Conservation (phyloP, 2,329 filamentous ascomycete genomes). For the Fusarium sulawesiense region DNA sequence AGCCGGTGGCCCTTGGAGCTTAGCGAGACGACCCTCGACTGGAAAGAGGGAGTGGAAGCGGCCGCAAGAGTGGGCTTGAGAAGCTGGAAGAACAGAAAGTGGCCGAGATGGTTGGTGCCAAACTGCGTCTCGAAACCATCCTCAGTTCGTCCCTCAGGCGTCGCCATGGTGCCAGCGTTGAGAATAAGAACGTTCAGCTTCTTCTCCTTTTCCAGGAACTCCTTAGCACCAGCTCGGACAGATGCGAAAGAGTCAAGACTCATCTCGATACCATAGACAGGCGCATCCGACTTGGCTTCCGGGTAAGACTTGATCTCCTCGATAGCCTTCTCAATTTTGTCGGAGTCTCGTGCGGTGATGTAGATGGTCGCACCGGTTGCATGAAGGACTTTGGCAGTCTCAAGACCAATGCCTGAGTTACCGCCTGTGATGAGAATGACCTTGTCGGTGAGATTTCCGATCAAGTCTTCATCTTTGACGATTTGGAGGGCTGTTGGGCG, state of each 20-base stretch:
- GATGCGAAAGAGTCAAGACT: constrained; percentile 15
- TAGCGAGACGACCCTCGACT: constrained; percentile 60
- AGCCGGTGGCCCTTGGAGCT: constrained; percentile 55
- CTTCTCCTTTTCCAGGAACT: not conserved
- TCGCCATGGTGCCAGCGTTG: constrained; percentile 27
- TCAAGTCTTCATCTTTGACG: not conserved
- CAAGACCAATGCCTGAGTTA: constrained; percentile 15
- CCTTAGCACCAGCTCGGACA: not conserved
- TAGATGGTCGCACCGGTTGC: constrained; percentile 10
- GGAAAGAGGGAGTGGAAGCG: constrained; percentile 52
- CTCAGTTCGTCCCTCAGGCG: constrained; percentile 11
- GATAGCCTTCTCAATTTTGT: constrained; percentile 8
- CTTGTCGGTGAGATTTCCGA: not conserved
- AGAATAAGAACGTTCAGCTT: constrained; percentile 12
- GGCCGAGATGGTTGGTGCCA: constrained; percentile 44
- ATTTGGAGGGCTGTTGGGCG: constrained; percentile 31
- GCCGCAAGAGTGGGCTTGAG: constrained; percentile 58
- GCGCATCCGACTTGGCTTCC: not conserved
- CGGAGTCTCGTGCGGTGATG: constrained; percentile 5
- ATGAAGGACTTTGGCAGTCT: constrained; percentile 9
- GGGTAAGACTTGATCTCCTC: not conserved
- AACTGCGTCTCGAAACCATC: constrained; percentile 44
- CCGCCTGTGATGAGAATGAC: constrained; percentile 20
- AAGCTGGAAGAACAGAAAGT: constrained; percentile 49
- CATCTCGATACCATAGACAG: not conserved